Evolutionary conservation across 225 moss, liverwort and hornwort genomes (phyloP).

Genomic region (Polytrichum formosum): DNA sequence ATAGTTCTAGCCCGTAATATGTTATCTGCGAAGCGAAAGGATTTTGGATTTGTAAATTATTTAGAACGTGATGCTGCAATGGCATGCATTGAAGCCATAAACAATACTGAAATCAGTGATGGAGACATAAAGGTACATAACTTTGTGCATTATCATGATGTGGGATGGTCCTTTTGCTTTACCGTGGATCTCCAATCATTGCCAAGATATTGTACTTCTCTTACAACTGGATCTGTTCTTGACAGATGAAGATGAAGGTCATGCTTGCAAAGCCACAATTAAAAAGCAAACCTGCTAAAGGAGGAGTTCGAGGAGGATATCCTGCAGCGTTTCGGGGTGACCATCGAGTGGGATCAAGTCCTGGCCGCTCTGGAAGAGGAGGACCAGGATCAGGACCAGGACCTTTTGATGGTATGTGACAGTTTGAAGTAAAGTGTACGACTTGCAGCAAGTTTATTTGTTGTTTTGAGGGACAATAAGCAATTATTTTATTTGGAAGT

Average conservation of each 20-base stretch:
- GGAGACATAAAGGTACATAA: slow-evolving; percentile 42
- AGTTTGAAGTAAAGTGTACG: neutral
- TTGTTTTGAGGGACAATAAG: neutral
- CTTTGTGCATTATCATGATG: too few relatives aligned
- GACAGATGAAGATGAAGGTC: slow-evolving; percentile 57
- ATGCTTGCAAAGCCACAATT: slow-evolving; percentile 59
- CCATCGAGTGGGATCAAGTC: slow-evolving; percentile 23
- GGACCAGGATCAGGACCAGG: slow-evolving; percentile 20
- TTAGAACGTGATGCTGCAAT: slow-evolving; percentile 50
- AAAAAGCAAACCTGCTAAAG: slow-evolving; percentile 48
- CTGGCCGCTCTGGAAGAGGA: slow-evolving; percentile 9
- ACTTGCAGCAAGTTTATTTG: neutral
- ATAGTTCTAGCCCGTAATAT: slow-evolving; percentile 57
- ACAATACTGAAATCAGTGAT: slow-evolving; percentile 46
- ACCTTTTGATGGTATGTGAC: slow-evolving; percentile 12
- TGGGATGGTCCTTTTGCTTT: too few relatives aligned
- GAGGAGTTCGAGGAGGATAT: slow-evolving; percentile 33
- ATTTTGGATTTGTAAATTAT: slow-evolving; percentile 59
- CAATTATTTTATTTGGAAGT: neutral
- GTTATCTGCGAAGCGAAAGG: slow-evolving; percentile 55
- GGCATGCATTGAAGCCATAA: slow-evolving; percentile 47
- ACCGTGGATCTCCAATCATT: neutral
- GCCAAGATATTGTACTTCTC: neutral
- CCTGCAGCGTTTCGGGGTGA: slow-evolving; percentile 32
- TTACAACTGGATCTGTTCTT: neutral